A percentile compares a stretch with the other conserved stretches of the same genome.
Evolutionary conservation across 225 moss, liverwort and hornwort species (phyloP).

Genomic region (Rhytidiadelphus loreus): DNA sequence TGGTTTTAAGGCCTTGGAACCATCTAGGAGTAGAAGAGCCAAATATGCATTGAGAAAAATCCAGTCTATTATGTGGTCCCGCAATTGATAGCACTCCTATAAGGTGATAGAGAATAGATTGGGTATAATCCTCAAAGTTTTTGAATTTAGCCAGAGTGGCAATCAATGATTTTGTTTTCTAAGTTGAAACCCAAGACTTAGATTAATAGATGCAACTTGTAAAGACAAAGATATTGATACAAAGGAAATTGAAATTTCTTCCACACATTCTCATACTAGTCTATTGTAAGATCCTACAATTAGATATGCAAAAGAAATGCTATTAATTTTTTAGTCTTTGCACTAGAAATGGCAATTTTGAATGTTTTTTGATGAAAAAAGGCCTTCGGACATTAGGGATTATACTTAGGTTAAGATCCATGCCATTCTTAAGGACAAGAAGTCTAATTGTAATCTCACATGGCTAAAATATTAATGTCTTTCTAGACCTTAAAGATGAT

Average conservation of each 20-base stretch:
- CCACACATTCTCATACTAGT: not conserved
- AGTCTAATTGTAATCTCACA: not conserved
- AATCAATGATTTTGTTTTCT: no score
- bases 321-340: not conserved
- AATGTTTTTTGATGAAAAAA: not conserved
- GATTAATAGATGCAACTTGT: not conserved
- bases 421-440: not conserved
- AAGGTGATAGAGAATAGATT: no score
- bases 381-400: no score
- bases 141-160: no score
- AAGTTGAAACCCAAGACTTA: accelerated
- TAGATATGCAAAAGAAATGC: no score
- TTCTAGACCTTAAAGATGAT: accelerated
- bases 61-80: no score
- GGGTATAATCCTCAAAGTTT: no score
- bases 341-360: not conserved
- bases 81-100: no score
- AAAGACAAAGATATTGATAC: not conserved
- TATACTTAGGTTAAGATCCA: not conserved
- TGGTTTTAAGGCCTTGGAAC: no score
- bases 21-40: no score
- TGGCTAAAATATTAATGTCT: not conserved
- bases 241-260: not conserved
- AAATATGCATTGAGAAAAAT: no score
- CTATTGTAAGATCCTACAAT: accelerated